Conservation (phyloP, 331 rosid species). For the Prunus yedoensis region DNA sequence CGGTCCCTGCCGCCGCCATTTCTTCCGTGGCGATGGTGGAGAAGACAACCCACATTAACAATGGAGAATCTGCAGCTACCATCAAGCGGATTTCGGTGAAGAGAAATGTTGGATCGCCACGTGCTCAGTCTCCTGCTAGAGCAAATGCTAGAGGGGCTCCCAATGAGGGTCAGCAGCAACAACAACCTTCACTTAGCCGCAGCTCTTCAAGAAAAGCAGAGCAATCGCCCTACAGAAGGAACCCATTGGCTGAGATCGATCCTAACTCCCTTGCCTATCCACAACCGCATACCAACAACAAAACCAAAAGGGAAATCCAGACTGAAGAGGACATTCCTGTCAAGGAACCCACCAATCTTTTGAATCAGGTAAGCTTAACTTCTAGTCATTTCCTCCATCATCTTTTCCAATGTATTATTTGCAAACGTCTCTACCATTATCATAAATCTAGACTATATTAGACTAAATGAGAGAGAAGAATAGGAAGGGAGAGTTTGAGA, state of each 20-base stretch:
- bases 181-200: slow-evolving; percentile 73
- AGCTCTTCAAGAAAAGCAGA: slow-evolving; percentile 84
- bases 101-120: slow-evolving; percentile 78
- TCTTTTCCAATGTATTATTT: neutral
- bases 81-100: slow-evolving; percentile 62
- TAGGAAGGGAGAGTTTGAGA: too few species aligned
- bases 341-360: slow-evolving; percentile 24
- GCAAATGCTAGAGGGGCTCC: slow-evolving; percentile 33
- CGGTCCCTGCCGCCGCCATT: slow-evolving; percentile 81
- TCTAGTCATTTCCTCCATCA: neutral
- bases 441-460: too few species aligned
- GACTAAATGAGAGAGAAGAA: neutral
- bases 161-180: slow-evolving; percentile 35
- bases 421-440: too few species aligned
- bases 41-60: slow-evolving; percentile 46
- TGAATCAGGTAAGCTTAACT: slow-evolving; percentile 46
- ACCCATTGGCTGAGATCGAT: slow-evolving; percentile 72
- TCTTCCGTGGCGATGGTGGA: slow-evolving; percentile 50
- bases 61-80: slow-evolving; percentile 38
- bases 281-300: slow-evolving; percentile 43
- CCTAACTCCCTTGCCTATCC: slow-evolving; percentile 47
- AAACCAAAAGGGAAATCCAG: slow-evolving; percentile 49
- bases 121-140: slow-evolving; percentile 76
- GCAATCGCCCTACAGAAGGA: slow-evolving; percentile 76
- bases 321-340: slow-evolving; percentile 25